Percentiles rank a stretch among this genome's conserved stretches.
These are phyloP conservation scores for Eruca vesicaria DNA, from an alignment of 441 rosid genomes.

Conservation along the genomic window DNA sequence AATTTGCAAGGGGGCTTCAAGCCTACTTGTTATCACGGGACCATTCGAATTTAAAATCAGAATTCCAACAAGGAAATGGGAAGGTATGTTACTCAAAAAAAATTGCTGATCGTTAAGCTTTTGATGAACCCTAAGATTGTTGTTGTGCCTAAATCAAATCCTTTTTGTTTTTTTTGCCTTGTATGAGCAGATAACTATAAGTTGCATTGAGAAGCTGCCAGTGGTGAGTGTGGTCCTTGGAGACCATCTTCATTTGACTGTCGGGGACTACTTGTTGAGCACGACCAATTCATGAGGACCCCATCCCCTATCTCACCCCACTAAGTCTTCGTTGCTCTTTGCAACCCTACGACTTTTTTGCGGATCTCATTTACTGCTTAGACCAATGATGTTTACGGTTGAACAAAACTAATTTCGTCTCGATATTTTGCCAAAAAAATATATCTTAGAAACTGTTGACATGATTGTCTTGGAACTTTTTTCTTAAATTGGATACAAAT, in stretches of 20 bases:
- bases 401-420: too few species aligned
- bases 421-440: too few species aligned
- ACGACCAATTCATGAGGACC: conserved; percentile 1
- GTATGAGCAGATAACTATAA: conserved; percentile 52
- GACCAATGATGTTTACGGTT: too few species aligned
- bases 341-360: neutral
- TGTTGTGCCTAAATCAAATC: neutral
- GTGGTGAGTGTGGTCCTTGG: conserved; percentile 51
- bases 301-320: neutral
- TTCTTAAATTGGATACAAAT: too few species aligned
- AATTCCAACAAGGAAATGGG: too few species aligned
- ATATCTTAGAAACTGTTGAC: too few species aligned
- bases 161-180: neutral
- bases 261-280: conserved; percentile 45
- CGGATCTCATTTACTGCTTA: neutral
- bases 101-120: too few species aligned
- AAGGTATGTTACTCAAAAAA: too few species aligned
- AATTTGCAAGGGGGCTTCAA: too few species aligned
- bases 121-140: neutral
- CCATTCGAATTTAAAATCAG: too few species aligned
- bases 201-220: conserved; percentile 57
- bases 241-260: conserved; percentile 60
- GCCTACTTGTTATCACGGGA: too few species aligned
- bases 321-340: neutral
- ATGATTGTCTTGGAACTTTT: too few species aligned